Conservation (phyloP, 1,139 yeast species). For the Hyphopichia buzzinii region DNA sequence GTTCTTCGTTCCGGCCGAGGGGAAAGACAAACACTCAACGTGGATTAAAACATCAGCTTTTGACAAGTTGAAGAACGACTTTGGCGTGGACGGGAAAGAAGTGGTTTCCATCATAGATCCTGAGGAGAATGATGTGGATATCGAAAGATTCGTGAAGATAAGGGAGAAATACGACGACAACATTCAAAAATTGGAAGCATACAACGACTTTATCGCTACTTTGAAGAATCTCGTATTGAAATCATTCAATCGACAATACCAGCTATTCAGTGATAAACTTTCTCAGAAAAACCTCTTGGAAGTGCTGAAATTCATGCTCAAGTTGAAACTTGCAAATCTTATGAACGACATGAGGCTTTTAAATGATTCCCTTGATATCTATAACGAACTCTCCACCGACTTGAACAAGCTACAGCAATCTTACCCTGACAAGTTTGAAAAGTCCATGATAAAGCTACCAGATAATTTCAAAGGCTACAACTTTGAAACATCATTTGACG, state of each 20-base stretch:
- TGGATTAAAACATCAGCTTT: slow-evolving; percentile 53
- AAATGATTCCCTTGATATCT: slow-evolving; percentile 56
- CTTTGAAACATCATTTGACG: slow-evolving; percentile 15
- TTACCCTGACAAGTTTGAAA: slow-evolving; percentile 16
- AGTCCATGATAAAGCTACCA: slow-evolving; percentile 9
- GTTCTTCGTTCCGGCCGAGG: slow-evolving; percentile 48
- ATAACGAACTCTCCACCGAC: slow-evolving; percentile 34
- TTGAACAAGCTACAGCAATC: slow-evolving; percentile 20
- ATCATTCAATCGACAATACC: slow-evolving; percentile 55
- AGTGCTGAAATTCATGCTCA: slow-evolving; percentile 11
- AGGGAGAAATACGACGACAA: slow-evolving; percentile 36
- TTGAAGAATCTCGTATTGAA: slow-evolving; percentile 54
- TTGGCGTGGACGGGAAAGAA: slow-evolving; percentile 48
- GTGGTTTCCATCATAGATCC: slow-evolving; percentile 11
- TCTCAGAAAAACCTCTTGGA: slow-evolving; percentile 22
- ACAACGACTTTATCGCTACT: slow-evolving; percentile 44
- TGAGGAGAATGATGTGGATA: slow-evolving; percentile 13
- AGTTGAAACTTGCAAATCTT: slow-evolving; percentile 26
- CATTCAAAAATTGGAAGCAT: slow-evolving; percentile 43
- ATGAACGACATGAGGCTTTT: slow-evolving; percentile 50
- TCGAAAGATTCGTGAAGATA: slow-evolving; percentile 40
- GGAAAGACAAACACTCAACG: slow-evolving; percentile 40
- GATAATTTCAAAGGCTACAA: slow-evolving; percentile 14
- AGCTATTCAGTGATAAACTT: slow-evolving; percentile 34
- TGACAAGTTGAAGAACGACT: slow-evolving; percentile 68